Base-by-base conservation (phyloP, 495 filamentous ascomycete genomes). In the Elaphomyces granulatus region DNA sequence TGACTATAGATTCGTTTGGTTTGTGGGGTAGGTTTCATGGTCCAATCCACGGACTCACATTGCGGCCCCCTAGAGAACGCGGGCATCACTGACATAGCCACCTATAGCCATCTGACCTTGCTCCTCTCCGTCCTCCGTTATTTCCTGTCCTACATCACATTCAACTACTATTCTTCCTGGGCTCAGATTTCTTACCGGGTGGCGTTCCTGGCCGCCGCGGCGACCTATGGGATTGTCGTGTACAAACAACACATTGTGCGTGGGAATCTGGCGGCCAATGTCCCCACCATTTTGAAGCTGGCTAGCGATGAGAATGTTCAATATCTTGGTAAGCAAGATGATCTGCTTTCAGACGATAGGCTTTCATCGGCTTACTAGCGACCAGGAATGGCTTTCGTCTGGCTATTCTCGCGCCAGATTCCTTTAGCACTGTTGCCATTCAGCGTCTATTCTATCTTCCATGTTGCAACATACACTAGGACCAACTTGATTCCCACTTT, bases 191-290 rank as follows among this genome's bases (percentile, higher is more conserved):
- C 78, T 43, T 98, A 98, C 59, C 87, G 92, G 47, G 68, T 81
- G 23, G 81, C 87, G 31, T 98, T 96, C 58, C 40, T 94, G 40
- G 75, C 84, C 6, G 90, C 90, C 0, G 83, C 87, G 9, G 74
- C 74, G 19, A 96, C 90, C 2, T 98, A 98, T 61, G 90, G 92
- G 46, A 95, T 98, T 44, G 90, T 98, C 15, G 92, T 96, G n/a
- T 96, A 93, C 72, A 98, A 98, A 73, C 85, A 84, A 37, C 87
- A 82, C 64, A 77, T 87, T 41, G 82, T 90, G 43, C 77, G 83
- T 41, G 70, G 80, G 44, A 74, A 76, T 59, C 55, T 64, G 21
- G 64, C 72, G 36, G 78, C 77, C 36, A 70, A 66, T 40, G 70
- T 72, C 31, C 71, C 74, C 45, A 67, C 64, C 45, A 55, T 63